Percentiles rank a stretch among this genome's conserved stretches.
Conservation (phyloP, 805 yeast genomes). For the Zygoascus bituminiphila region DNA sequence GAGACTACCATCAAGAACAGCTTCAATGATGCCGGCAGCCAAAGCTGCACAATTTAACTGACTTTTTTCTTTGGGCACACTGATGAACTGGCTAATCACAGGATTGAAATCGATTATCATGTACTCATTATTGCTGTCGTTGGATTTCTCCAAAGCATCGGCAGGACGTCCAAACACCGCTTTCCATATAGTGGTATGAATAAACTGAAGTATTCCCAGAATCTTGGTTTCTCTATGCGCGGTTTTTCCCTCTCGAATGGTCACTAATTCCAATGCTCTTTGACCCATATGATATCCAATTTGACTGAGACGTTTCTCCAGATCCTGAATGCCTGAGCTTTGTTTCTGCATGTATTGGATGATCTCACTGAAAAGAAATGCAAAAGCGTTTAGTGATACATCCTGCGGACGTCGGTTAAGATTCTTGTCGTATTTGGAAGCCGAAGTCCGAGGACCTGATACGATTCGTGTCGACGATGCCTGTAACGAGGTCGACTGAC, state of each 20-base stretch:
- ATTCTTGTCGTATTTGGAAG: conserved; percentile 47
- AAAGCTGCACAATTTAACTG: conserved; percentile 75
- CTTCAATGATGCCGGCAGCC: conserved; percentile 79
- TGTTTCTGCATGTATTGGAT: conserved; percentile 56
- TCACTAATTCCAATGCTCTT: conserved; percentile 58
- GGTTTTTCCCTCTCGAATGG: conserved; percentile 57
- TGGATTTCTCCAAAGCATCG: conserved; percentile 66
- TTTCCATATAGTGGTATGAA: conserved; percentile 67
- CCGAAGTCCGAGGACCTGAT: not conserved
- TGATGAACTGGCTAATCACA: conserved; percentile 57
- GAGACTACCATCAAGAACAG: conserved; percentile 63
- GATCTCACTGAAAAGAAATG: conserved; percentile 62
- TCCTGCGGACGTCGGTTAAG: conserved; percentile 58
- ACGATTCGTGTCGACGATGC: conserved; percentile 8
- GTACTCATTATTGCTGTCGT: conserved; percentile 55
- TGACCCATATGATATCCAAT: conserved; percentile 75
- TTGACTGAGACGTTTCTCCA: conserved; percentile 54
- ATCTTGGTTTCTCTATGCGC: conserved; percentile 60
- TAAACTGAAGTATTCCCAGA: conserved; percentile 62
- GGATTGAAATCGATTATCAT: conserved; percentile 80
- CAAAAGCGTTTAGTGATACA: conserved; percentile 56
- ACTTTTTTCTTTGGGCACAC: conserved; percentile 72
- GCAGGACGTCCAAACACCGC: conserved; percentile 64
- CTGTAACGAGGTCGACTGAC: not conserved
- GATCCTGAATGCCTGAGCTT: conserved; percentile 48